These are phyloP conservation scores for Kodamaea suecica DNA, from an alignment of 1,139 yeast genomes.

Conservation along the genomic window DNA sequence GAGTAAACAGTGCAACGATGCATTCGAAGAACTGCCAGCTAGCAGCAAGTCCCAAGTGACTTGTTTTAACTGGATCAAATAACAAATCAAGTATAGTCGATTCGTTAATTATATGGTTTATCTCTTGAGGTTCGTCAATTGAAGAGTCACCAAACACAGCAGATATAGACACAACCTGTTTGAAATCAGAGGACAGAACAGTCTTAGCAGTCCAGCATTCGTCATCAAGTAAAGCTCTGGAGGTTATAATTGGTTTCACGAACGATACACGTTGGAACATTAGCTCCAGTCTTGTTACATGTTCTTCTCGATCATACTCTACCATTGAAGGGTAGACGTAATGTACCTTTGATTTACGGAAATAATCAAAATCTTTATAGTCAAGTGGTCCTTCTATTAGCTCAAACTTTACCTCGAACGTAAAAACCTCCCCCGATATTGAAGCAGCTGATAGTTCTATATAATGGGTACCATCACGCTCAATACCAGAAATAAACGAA, in stretches of 20 bases:
- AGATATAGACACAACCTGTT: constrained; percentile 44
- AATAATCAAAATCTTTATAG: constrained; percentile 17
- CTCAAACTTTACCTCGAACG: constrained; percentile 34
- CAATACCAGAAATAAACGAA: constrained; percentile 28
- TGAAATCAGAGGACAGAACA: constrained; percentile 41
- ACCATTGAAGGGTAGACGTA: constrained; percentile 33
- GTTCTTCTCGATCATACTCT: constrained; percentile 19
- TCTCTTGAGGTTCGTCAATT: constrained; percentile 30
- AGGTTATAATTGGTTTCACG: constrained; percentile 23
- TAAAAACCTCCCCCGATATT: constrained; percentile 47
- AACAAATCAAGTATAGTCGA: constrained; percentile 34
- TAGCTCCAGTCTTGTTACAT: background rate
- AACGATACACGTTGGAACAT: constrained; percentile 26
- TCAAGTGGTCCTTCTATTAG: constrained; percentile 29
- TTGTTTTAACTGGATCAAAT: constrained; percentile 35
- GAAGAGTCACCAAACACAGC: constrained; percentile 47
- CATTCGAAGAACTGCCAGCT: constrained; percentile 38
- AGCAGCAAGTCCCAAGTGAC: constrained; percentile 48
- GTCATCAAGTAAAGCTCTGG: constrained; percentile 39
- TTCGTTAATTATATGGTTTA: constrained; percentile 30
- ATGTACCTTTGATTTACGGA: constrained; percentile 16
- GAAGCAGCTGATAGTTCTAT: constrained; percentile 39
- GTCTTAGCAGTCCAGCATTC: constrained; percentile 57
- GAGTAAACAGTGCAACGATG: constrained; percentile 20
- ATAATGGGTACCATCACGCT: constrained; percentile 17